A percentile compares a stretch with the other conserved stretches of the same genome.
Conservation (phyloP, 2,329 filamentous ascomycete species). For the Fusarium sp. region DNA sequence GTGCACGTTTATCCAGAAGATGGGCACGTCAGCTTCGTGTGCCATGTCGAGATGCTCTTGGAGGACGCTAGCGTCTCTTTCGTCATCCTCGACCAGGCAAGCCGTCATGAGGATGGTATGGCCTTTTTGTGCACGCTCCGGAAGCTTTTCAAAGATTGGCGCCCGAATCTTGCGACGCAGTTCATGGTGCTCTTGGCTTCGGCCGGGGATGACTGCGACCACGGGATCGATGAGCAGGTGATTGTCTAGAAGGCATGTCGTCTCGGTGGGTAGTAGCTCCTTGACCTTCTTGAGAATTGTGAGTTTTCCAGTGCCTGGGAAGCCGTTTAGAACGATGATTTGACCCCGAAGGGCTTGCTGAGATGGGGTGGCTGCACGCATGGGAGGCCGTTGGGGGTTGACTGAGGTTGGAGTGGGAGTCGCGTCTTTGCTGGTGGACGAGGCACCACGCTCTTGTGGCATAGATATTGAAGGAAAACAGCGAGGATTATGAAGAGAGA, state of each 20-base stretch:
- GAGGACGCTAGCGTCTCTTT: conserved; percentile 14
- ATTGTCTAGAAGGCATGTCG: conserved; percentile 33
- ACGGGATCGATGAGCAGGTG: conserved; percentile 39
- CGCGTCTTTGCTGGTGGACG: not conserved
- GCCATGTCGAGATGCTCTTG: conserved; percentile 30
- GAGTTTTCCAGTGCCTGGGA: conserved; percentile 37
- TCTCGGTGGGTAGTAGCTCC: conserved; percentile 7
- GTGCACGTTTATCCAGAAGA: conserved; percentile 30
- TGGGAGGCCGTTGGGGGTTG: not conserved
- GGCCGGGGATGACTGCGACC: conserved; percentile 14
- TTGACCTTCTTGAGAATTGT: conserved; percentile 30
- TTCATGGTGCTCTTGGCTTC: conserved; percentile 32
- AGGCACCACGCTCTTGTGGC: not conserved
- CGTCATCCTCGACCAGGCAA: conserved; percentile 20
- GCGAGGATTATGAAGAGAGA: not conserved
- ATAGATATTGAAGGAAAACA: not conserved
- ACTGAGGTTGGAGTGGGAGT: not conserved
- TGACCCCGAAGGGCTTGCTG: not conserved
- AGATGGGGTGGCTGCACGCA: not conserved
- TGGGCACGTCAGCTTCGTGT: not conserved
- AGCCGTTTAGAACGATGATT: conserved; percentile 37
- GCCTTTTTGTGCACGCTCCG: conserved; percentile 11
- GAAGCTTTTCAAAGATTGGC: conserved; percentile 27
- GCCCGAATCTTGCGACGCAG: conserved; percentile 27
- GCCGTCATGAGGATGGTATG: conserved; percentile 32